Evolutionary conservation across 2,329 filamentous ascomycete species (phyloP).

Genomic region (Chaetomiaceae sp.): DNA sequence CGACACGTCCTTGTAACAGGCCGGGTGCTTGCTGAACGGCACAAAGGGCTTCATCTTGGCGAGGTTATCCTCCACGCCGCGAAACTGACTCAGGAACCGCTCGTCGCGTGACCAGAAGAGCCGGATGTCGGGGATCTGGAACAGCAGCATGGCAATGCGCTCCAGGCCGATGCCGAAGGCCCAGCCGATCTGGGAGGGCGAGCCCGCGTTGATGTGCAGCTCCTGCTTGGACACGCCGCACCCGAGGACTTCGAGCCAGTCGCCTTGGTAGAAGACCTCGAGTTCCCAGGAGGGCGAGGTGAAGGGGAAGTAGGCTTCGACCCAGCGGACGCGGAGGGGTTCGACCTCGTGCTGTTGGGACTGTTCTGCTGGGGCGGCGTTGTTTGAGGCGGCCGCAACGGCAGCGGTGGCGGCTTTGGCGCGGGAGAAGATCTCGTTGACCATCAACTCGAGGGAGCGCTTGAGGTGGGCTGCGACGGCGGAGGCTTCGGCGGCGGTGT

Average conservation of each 20-base stretch:
- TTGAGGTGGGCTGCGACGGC: conserved; percentile 84
- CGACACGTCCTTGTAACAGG: conserved; percentile 85
- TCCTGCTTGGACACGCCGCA: conserved; percentile 84
- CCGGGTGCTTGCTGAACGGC: conserved; percentile 87
- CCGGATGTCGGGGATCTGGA: conserved; percentile 92
- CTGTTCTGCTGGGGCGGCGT: not conserved
- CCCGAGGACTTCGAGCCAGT: conserved; percentile 96
- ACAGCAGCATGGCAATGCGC: conserved; percentile 94
- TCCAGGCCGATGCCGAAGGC: conserved; percentile 94
- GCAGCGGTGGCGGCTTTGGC: conserved; percentile 62
- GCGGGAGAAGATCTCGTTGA: conserved; percentile 80
- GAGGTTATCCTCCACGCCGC: conserved; percentile 51
- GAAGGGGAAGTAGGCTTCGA: conserved; percentile 97
- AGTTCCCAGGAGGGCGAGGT: conserved; percentile 94
- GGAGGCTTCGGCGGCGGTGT: conserved; percentile 72
- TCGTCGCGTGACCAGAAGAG: conserved; percentile 89
- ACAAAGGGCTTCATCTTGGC: conserved; percentile 59
- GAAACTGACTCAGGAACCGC: conserved; percentile 85
- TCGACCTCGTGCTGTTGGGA: conserved; percentile 48
- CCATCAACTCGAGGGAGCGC: conserved; percentile 80
- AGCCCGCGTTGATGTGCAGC: conserved; percentile 71
- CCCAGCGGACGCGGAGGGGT: conserved; percentile 83
- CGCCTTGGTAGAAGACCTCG: conserved; percentile 88
- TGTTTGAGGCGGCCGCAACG: conserved; percentile 14
- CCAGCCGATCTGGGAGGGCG: conserved; percentile 78